Percentiles rank a stretch among this genome's conserved stretches.
phyloP scores from a whole-genome alignment of 2,329 filamentous ascomycete species.

The Pseudopyricularia javanii region DNA sequence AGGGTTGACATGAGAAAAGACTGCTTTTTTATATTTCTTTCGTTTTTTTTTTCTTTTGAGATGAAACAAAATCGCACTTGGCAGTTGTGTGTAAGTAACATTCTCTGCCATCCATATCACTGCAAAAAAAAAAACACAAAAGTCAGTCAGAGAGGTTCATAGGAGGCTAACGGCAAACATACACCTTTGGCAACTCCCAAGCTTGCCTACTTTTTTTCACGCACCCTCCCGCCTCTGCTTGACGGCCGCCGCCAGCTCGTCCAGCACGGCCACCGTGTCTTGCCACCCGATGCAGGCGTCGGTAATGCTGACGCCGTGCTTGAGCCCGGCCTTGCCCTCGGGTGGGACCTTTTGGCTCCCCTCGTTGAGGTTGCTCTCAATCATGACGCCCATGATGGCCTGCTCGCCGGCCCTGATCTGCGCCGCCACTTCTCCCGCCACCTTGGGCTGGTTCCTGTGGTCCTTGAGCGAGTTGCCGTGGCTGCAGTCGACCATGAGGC shows the following conservation, averaged over 20 bases:
- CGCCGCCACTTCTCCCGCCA: constrained; percentile 67
- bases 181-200: too few relatives aligned
- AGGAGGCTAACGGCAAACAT: too few relatives aligned
- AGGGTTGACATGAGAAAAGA: not conserved
- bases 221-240: constrained; percentile 49
- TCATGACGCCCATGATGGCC: constrained; percentile 95
- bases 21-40: not conserved
- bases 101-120: too few relatives aligned
- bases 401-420: constrained; percentile 79
- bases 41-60: not conserved
- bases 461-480: constrained; percentile 82
- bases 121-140: not conserved
- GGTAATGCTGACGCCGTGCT: constrained; percentile 92
- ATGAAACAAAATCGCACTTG: too few relatives aligned
- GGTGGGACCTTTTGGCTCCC: constrained; percentile 85
- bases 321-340: constrained; percentile 72
- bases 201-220: too few relatives aligned
- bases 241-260: constrained; percentile 69
- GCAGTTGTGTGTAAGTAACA: too few relatives aligned
- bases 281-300: constrained; percentile 97
- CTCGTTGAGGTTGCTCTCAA: constrained; percentile 94
- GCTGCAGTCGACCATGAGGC: constrained; percentile 97
- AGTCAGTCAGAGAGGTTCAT: too few relatives aligned
- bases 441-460: constrained; percentile 94
- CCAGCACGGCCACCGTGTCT: constrained; percentile 64